Base-by-base conservation (phyloP, 2,329 filamentous ascomycete species). In the Fusarium decemcellulare region DNA sequence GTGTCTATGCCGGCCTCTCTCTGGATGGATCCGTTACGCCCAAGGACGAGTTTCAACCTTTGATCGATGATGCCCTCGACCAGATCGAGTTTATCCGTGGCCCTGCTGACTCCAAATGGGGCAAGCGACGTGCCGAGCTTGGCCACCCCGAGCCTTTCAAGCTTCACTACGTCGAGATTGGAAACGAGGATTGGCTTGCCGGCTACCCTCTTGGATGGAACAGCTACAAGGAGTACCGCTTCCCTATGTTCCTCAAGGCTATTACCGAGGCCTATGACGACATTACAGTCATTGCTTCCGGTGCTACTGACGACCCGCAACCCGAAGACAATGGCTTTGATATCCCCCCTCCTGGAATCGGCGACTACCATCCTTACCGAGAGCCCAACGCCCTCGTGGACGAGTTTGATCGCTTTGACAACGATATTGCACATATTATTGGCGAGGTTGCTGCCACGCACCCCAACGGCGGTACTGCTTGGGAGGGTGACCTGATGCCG, bases 161-260 rank as follows among this genome's bases (percentile, higher is more conserved):
- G 32, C 82, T 92, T 51, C 81, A 85, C 11, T 90, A 87, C 70
- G 87, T 92, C 58, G 90, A 92, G 77, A 79, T 92, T 44, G 90
- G 91, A 62, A 92, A 92, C 75, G 90, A 92, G 75, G 90, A 92
- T 71, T 87, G 87, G 81, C 84, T 91, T 5, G 84, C 82, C 29
- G 83, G 83, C 5, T 85, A 84, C 6, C 80, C 83, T 2, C 72
- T 74, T 0, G 82, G 85, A 6, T 85, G 82, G 75, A 77, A 82
- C 2, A 82, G 85, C 7, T 86, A 84, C 72, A 82, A 84, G 52
- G 83, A 87, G 61, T 86, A 86, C 69, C 86, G 90, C 5, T 90
- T 91, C 75, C 81, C 83, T 6, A 79, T 84, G 70, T 90, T 92
- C 77, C 82, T 90, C 65, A 77, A 89, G 40, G 89, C 88, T 15